Evolutionary conservation across 192 early-diverging fungal genomes (phyloP), one percentile per base, ranked within the genome.

Genomic region (Backusella psychrophila): DNA sequence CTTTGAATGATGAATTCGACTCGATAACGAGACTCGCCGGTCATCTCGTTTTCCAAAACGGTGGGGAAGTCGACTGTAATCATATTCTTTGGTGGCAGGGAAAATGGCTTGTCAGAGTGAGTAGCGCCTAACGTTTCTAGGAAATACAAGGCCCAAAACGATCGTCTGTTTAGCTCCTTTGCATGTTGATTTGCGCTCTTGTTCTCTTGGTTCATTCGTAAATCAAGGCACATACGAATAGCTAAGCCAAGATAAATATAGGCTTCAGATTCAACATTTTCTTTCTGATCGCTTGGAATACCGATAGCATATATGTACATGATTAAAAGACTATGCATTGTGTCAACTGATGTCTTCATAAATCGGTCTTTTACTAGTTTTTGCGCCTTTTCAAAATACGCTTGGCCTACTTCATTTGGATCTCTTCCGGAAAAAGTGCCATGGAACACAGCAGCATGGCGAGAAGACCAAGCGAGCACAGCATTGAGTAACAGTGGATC

Each of bases 291-390:
- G n/a, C 81, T 78, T 4, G 78, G 75, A 7, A 77, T 79, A 0
- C 82, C 82, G 71, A 83, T 77, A 3, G 71, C 72, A 42, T 83
- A 83, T 11, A 80, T 79, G 3, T 83, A 83, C 78, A 83, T 77
- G 1, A 83, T 44, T 26, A 83, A 34, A 3, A 83, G 46, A 3
- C 74, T 78, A 36, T 80, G 78, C 52, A 80, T 73, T 14, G 78
- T 83, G 39, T 74, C 78, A 1, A 79, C 31, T 3, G 35, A 80
- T 9, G 82, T 67, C 2, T 53, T 34, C 26, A 83, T 36, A 65
- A 80, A 79, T 4, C 76, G 29, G 9, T 76, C 72, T 6, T 59
- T 63, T 17, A 83, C 59, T 14, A 77, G 34, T 0, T 31, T 38
- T 38, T 80, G 72, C n/a, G 82, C 82, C 8, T 38, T 71, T 14